Evolutionary conservation across 805 yeast species (phyloP).

Genomic region (Teunomyces atbi): DNA sequence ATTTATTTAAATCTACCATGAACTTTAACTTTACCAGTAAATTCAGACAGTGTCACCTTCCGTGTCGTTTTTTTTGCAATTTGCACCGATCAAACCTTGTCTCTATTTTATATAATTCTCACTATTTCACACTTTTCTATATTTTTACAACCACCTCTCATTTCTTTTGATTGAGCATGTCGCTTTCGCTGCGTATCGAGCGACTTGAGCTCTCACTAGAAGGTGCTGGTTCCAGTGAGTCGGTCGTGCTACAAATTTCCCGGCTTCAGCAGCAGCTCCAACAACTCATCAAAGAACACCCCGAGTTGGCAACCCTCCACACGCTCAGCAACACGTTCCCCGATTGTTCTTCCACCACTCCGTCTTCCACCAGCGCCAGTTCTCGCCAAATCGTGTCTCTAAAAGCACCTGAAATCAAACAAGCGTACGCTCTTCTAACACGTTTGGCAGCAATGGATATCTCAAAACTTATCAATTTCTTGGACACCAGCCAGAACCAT

Average conservation of each 20-base stretch:
- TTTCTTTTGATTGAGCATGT: no score
- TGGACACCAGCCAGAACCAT: conserved; percentile 15
- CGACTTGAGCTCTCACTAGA: conserved; percentile 10
- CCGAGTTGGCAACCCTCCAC: conserved; percentile 19
- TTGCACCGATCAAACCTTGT: no score
- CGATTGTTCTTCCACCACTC: not conserved
- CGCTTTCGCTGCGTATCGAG: not conserved
- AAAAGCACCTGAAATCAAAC: conserved; percentile 19
- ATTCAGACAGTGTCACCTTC: no score
- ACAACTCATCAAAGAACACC: conserved; percentile 14
- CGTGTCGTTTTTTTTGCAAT: no score
- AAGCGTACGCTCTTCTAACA: conserved; percentile 19
- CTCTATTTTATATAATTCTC: not conserved
- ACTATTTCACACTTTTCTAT: not conserved
- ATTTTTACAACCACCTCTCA: no score
- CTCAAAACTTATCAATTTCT: conserved; percentile 18
- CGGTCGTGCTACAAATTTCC: conserved; percentile 15
- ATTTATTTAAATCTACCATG: no score
- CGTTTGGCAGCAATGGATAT: conserved; percentile 24
- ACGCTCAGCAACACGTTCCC: conserved; percentile 16
- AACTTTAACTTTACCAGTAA: no score
- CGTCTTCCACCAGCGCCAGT: not conserved
- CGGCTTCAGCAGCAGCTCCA: conserved; percentile 12
- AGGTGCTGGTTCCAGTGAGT: conserved; percentile 3
- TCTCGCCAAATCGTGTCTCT: conserved; percentile 14